These are phyloP conservation scores for Penicillium pulvis DNA, from an alignment of 495 filamentous ascomycete species.

Conservation along the genomic window DNA sequence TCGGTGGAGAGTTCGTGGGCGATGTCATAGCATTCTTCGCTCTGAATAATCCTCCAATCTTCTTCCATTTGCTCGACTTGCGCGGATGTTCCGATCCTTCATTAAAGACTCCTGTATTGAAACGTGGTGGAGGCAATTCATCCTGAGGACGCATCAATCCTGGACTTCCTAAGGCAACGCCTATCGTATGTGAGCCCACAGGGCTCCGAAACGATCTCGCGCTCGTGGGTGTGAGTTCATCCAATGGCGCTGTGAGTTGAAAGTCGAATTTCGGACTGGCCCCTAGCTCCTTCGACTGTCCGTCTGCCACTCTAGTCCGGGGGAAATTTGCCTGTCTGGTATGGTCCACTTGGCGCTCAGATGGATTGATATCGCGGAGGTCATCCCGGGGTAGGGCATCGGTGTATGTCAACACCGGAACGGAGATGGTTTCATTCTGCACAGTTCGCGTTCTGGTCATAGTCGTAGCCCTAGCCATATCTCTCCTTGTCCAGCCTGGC, in stretches of 20 bases:
- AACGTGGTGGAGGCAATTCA: conserved; percentile 24
- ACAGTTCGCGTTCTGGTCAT: conserved; percentile 29
- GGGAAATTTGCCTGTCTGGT: conserved; percentile 24
- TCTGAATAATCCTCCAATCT: conserved; percentile 54
- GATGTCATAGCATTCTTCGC: conserved; percentile 42
- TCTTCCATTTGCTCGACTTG: conserved; percentile 60
- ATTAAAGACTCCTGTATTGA: conserved; percentile 19
- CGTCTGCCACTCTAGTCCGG: conserved; percentile 27
- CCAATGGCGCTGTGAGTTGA: conserved; percentile 33
- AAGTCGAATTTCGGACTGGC: conserved; percentile 40
- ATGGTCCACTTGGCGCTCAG: conserved; percentile 15
- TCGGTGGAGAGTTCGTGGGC: conserved; percentile 12
- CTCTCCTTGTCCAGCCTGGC: background rate
- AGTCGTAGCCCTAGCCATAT: conserved; percentile 35
- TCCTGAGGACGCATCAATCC: conserved; percentile 33
- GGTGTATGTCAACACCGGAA: conserved; percentile 37
- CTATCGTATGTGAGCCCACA: conserved; percentile 44
- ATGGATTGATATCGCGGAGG: conserved; percentile 21
- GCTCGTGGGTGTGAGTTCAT: conserved; percentile 25
- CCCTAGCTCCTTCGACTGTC: conserved; percentile 21
- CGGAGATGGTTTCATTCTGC: conserved; percentile 30
- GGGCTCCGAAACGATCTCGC: conserved; percentile 15
- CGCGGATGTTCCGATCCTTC: conserved; percentile 30
- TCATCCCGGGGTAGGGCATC: conserved; percentile 41
- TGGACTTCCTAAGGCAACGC: conserved; percentile 58